Percentiles rank a stretch among this genome's conserved stretches.
phyloP scores from a whole-genome alignment of 345 rosid genomes.

The Rhodomyrtus tomentosa region DNA sequence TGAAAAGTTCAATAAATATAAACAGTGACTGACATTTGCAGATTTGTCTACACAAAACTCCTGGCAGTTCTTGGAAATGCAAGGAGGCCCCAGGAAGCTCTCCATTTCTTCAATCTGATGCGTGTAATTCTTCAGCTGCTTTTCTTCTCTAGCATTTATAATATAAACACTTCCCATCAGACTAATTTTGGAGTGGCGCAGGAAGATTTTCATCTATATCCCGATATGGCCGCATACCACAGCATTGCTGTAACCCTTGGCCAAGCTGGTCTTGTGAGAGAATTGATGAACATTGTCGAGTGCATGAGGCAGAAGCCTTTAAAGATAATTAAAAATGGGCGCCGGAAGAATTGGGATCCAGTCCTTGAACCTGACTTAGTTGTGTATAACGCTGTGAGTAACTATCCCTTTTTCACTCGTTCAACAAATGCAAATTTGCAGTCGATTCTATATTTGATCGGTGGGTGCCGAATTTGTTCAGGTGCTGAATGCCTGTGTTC shows the following conservation, averaged over 20 bases:
- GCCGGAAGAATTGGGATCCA: conserved; percentile 66
- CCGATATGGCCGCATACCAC: conserved; percentile 89
- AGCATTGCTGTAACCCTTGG: conserved; percentile 79
- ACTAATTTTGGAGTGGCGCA: conserved; percentile 18
- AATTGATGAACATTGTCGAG: conserved; percentile 61
- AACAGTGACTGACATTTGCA: conserved; percentile 15
- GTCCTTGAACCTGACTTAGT: conserved; percentile 80
- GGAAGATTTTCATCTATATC: conserved; percentile 72
- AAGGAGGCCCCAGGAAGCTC: conserved; percentile 67
- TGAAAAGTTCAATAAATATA: neutral
- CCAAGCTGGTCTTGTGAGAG: conserved; percentile 71
- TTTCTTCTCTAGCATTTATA: neutral
- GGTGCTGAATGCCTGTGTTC: conserved; percentile 88
- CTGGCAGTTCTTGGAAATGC: conserved; percentile 71
- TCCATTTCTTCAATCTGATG: conserved; percentile 58
- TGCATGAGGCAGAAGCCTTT: conserved; percentile 64
- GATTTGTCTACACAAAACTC: conserved; percentile 94
- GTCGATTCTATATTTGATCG: neutral
- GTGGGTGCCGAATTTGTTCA: conserved; percentile 10
- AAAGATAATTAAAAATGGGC: conserved; percentile 27
- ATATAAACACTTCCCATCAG: neutral
- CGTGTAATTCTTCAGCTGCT: conserved; percentile 38
- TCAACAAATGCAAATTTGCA: neutral
- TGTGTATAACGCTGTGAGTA: conserved; percentile 86
- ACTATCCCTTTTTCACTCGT: neutral